phyloP scores from a whole-genome alignment of 2,329 filamentous ascomycete species.

The Paecilomyces niveus region DNA sequence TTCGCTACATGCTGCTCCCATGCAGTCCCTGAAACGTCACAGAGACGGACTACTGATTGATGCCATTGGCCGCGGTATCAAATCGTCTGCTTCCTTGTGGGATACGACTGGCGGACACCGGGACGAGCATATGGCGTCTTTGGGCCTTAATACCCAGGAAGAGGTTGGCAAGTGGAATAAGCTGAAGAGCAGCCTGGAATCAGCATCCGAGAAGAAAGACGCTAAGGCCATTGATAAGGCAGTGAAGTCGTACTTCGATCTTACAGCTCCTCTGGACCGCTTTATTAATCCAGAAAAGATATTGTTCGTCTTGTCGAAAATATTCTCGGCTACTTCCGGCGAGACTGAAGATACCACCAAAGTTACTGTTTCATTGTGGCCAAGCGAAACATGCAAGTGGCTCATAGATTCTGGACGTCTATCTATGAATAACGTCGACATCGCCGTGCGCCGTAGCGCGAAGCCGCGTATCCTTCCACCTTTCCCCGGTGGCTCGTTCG shows the following conservation, averaged over 20 bases:
- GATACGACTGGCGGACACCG: slow-evolving; percentile 21
- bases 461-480: slow-evolving; percentile 28
- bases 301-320: slow-evolving; percentile 31
- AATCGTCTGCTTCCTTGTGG: slow-evolving; percentile 21
- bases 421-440: slow-evolving; percentile 31
- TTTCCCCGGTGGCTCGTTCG: slow-evolving; percentile 31
- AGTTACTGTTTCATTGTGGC: slow-evolving; percentile 29
- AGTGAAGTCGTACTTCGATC: slow-evolving; percentile 21
- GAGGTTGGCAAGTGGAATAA: slow-evolving; percentile 28
- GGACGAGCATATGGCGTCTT: slow-evolving; percentile 19
- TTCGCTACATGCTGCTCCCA: slow-evolving; percentile 19
- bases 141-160: slow-evolving; percentile 25
- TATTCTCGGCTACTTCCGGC: slow-evolving; percentile 24
- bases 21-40: slow-evolving; percentile 29
- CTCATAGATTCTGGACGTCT: slow-evolving; percentile 33
- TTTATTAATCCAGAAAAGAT: slow-evolving; percentile 31
- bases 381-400: slow-evolving; percentile 33
- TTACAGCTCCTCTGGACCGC: slow-evolving; percentile 11
- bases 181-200: slow-evolving; percentile 22
- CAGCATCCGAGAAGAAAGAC: slow-evolving; percentile 20
- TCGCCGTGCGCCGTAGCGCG: slow-evolving; percentile 27
- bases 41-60: slow-evolving; percentile 35
- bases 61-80: slow-evolving; percentile 36
- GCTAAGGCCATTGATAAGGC: slow-evolving; percentile 27
- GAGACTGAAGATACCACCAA: slow-evolving; percentile 13